phyloP scores from a whole-genome alignment of 495 filamentous ascomycete genomes.

The Penicillium nucicola region DNA sequence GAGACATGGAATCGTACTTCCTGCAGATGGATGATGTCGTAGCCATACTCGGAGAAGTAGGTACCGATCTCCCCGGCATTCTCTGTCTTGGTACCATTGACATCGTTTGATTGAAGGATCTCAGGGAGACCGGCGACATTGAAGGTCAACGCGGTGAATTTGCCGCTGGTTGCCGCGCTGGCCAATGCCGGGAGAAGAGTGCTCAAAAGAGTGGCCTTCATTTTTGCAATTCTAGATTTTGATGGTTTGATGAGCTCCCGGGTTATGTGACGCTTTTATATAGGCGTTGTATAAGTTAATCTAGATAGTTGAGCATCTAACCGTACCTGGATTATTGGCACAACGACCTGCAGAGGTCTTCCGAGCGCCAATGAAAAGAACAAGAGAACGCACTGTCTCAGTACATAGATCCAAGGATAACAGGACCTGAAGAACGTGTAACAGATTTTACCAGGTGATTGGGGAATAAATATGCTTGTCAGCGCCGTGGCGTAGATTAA shows the following conservation, averaged over 20 bases:
- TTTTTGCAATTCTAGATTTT: not conserved
- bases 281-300: no score
- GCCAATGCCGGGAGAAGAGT: conserved; percentile 3
- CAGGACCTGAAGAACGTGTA: no score
- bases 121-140: conserved; percentile 60
- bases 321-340: no score
- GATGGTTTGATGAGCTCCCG: no score
- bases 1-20: conserved; percentile 34
- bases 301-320: no score
- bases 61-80: conserved; percentile 48
- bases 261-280: no score
- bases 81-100: conserved; percentile 51
- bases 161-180: conserved; percentile 17
- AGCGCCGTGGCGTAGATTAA: no score
- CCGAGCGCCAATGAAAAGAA: no score
- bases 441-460: not conserved
- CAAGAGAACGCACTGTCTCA: no score
- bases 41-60: conserved; percentile 48
- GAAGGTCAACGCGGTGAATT: conserved; percentile 52
- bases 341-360: no score
- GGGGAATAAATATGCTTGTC: not conserved
- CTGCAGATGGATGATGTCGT: conserved; percentile 59
- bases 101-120: conserved; percentile 49
- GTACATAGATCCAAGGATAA: no score
- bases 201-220: conserved; percentile 4